phyloP scores from a whole-genome alignment of 345 rosid species.

The Garcia nutans region DNA sequence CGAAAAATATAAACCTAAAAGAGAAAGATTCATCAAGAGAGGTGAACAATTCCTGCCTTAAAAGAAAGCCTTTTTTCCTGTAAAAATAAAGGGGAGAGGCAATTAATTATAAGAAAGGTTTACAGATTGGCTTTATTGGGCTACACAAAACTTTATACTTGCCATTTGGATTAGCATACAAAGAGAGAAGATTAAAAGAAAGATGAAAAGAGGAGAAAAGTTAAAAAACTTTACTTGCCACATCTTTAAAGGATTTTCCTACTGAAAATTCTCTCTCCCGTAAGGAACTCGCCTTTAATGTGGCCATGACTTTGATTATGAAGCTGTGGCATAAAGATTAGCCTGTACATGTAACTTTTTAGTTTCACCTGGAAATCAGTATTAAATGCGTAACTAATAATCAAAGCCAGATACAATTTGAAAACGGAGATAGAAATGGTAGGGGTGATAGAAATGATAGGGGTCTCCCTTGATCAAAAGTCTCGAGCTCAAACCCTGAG shows the following conservation, averaged over 20 bases:
- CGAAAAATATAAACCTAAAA: neutral
- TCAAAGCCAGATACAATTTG: too few relatives aligned
- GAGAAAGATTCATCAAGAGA: neutral
- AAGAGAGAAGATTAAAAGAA: neutral
- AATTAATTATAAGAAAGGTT: neutral
- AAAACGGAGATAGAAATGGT: too few relatives aligned
- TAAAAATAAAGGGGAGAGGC: neutral
- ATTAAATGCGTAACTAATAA: neutral
- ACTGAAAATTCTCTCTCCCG: neutral
- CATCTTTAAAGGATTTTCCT: neutral
- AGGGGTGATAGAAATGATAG: too few relatives aligned
- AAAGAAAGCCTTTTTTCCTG: neutral
- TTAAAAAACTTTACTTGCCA: neutral
- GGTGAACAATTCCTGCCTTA: conserved; percentile 6
- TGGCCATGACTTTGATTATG: neutral
- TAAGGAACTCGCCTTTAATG: neutral
- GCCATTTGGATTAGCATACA: neutral
- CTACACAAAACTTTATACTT: neutral
- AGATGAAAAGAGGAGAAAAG: too few relatives aligned
- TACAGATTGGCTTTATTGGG: neutral
- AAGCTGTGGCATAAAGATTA: neutral
- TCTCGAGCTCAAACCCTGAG: too few relatives aligned
- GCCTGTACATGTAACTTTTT: neutral
- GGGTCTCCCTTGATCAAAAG: too few relatives aligned
- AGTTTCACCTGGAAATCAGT: neutral